Evolutionary conservation across 164 flowering plant genomes (phyloP).

Genomic region (Sextonia rubra): DNA sequence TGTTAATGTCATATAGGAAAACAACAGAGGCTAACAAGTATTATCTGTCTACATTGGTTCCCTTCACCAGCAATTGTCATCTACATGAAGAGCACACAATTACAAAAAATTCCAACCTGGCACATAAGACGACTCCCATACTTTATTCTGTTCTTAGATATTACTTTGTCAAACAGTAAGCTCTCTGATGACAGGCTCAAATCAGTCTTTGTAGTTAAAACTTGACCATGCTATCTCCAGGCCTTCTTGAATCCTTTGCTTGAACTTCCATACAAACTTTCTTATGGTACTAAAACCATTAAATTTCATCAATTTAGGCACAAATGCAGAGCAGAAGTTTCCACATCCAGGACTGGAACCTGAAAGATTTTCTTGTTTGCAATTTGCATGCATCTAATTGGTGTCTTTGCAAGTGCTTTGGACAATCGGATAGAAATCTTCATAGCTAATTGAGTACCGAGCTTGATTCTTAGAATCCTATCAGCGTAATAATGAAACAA

Average conservation of each 20-base stretch:
- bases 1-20: too few relatives aligned
- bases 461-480: too few relatives aligned
- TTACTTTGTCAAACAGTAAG: constrained; percentile 49
- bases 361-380: constrained; percentile 6
- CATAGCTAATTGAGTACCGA: constrained; percentile 6
- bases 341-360: constrained; percentile 5
- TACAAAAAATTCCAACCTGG: constrained; percentile 22
- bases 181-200: constrained; percentile 24
- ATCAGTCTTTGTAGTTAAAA: constrained; percentile 33
- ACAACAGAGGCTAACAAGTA: too few relatives aligned
- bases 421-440: constrained; percentile 18
- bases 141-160: too few relatives aligned
- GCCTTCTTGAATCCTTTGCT: constrained; percentile 34
- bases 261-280: constrained; percentile 38
- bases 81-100: background rate
- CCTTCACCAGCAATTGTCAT: background rate
- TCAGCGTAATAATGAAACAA: background rate
- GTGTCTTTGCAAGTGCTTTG: constrained; percentile 17
- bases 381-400: background rate
- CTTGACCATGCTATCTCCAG: constrained; percentile 11
- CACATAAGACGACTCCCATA: constrained; percentile 65
- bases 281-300: constrained; percentile 29
- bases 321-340: constrained; percentile 33
- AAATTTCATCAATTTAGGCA: constrained; percentile 12
- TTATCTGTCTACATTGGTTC: background rate